phyloP scores from a whole-genome alignment of 176 grass and related monocot species.

The Tuctoria greenei region DNA sequence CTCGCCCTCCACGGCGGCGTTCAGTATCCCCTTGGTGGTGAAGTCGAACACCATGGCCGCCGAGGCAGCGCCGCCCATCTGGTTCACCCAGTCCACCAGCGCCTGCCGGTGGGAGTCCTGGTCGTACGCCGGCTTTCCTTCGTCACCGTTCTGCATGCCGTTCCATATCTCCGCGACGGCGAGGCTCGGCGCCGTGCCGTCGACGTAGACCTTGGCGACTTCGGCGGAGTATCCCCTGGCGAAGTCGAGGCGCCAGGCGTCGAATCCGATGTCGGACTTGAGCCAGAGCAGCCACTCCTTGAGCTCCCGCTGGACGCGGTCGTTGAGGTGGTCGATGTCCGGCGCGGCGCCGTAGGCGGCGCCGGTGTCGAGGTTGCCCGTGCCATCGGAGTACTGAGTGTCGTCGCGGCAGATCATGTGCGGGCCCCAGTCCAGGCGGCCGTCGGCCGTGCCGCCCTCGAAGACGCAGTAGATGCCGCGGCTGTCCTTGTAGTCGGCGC shows the following conservation, averaged over 20 bases:
- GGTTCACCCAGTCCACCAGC: slow-evolving; percentile 45
- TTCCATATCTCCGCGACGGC: slow-evolving; percentile 65
- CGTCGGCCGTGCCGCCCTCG: slow-evolving; percentile 63
- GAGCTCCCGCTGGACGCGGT: slow-evolving; percentile 53
- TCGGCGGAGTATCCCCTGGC: slow-evolving; percentile 45
- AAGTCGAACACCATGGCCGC: slow-evolving; percentile 42
- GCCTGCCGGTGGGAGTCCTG: slow-evolving; percentile 37
- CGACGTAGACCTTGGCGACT: slow-evolving; percentile 55
- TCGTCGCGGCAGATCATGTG: slow-evolving; percentile 77
- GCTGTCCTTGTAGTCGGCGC: slow-evolving; percentile 45
- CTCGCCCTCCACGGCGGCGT: slow-evolving; percentile 40
- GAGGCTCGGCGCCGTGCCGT: slow-evolving; percentile 39
- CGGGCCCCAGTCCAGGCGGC: slow-evolving; percentile 67
- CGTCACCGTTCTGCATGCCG: not conserved
- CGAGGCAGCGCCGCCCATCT: slow-evolving; percentile 19
- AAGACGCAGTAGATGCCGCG: slow-evolving; percentile 68
- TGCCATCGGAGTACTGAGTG: slow-evolving; percentile 52
- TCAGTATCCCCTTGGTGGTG: slow-evolving; percentile 48
- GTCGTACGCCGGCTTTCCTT: slow-evolving; percentile 28
- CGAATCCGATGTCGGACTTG: slow-evolving; percentile 71
- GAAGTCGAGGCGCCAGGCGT: slow-evolving; percentile 75
- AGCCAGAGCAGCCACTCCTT: slow-evolving; percentile 68
- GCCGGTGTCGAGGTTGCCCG: slow-evolving; percentile 64
- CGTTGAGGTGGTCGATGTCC: slow-evolving; percentile 84
- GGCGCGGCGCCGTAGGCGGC: slow-evolving; percentile 42